Percentiles rank a stretch among this genome's conserved stretches.
Conservation (phyloP, 2,329 filamentous ascomycete species). For the Trichoderma oligosporum region DNA sequence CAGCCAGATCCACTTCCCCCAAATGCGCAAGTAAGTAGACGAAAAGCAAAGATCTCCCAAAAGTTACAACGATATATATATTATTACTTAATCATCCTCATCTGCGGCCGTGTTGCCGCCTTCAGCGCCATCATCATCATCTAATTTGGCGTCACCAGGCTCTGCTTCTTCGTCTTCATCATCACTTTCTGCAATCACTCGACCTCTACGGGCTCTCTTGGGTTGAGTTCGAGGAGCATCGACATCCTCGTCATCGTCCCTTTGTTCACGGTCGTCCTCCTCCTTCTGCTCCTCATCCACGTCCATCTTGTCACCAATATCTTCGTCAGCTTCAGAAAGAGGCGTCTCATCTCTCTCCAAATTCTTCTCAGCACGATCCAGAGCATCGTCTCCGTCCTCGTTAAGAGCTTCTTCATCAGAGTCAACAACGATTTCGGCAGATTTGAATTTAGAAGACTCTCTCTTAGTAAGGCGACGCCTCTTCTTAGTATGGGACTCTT, state of each 20-base stretch:
- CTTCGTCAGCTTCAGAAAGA: conserved; percentile 36
- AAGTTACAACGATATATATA: neutral
- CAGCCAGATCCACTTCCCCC: neutral
- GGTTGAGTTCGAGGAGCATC: conserved; percentile 38
- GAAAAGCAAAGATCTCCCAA: neutral
- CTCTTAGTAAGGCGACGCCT: conserved; percentile 55
- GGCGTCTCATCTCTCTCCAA: conserved; percentile 38
- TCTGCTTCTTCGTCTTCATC: conserved; percentile 47
- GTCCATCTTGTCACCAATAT: conserved; percentile 49
- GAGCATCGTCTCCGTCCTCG: conserved; percentile 40
- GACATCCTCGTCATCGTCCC: conserved; percentile 49
- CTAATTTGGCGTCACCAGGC: neutral
- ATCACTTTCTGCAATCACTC: conserved; percentile 51
- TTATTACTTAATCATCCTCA: conserved; percentile 22
- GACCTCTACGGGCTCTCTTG: conserved; percentile 48
- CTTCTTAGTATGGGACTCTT: conserved; percentile 54
- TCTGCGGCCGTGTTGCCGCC: conserved; percentile 14
- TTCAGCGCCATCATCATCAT: conserved; percentile 43
- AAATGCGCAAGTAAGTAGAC: neutral
- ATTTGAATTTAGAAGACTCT: conserved; percentile 69
- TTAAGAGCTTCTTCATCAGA: conserved; percentile 58
- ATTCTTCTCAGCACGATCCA: conserved; percentile 45
- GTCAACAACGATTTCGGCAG: conserved; percentile 76
- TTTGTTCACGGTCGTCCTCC: conserved; percentile 39
- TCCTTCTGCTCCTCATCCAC: conserved; percentile 43